Conservation (phyloP, 331 rosid species). For the Stylosanthes scabra region DNA sequence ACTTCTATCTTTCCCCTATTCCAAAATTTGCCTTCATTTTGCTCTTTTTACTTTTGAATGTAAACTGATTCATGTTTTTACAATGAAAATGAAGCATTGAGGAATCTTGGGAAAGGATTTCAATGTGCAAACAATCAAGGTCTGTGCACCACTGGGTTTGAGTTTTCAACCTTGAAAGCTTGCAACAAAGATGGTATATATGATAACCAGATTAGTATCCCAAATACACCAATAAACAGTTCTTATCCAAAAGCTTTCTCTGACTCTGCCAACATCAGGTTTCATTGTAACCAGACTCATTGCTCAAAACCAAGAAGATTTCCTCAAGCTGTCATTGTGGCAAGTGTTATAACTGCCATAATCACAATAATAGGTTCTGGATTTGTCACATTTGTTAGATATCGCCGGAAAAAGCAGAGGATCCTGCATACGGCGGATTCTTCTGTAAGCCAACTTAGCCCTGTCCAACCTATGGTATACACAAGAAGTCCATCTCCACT, state of each 20-base stretch:
- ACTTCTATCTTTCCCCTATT: not conserved
- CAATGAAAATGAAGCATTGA: conserved; percentile 58
- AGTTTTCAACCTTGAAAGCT: conserved; percentile 57
- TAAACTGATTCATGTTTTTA: conserved; percentile 38
- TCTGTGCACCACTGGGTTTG: conserved; percentile 61
- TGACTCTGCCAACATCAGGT: conserved; percentile 41
- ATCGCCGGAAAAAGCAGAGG: conserved; percentile 67
- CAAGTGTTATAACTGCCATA: conserved; percentile 50
- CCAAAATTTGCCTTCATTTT: not conserved
- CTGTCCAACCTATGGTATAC: conserved; percentile 60
- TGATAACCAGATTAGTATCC: conserved; percentile 32
- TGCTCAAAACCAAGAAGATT: conserved; percentile 59
- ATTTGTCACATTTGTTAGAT: conserved; percentile 49
- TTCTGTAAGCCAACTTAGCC: conserved; percentile 64
- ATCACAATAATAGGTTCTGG: conserved; percentile 43
- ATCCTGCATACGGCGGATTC: conserved; percentile 56
- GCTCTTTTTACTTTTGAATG: not conserved
- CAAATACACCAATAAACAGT: conserved; percentile 30
- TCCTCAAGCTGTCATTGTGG: conserved; percentile 53
- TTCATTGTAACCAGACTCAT: conserved; percentile 52
- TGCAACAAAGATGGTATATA: conserved; percentile 47
- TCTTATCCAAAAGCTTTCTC: conserved; percentile 44
- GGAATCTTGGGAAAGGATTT: conserved; percentile 58
- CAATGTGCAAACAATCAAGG: conserved; percentile 64
- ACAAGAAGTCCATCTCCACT: conserved; percentile 79